Evolutionary conservation across 768 basidiomycete genomes (phyloP).

Genomic region (Tylopilus sp.): DNA sequence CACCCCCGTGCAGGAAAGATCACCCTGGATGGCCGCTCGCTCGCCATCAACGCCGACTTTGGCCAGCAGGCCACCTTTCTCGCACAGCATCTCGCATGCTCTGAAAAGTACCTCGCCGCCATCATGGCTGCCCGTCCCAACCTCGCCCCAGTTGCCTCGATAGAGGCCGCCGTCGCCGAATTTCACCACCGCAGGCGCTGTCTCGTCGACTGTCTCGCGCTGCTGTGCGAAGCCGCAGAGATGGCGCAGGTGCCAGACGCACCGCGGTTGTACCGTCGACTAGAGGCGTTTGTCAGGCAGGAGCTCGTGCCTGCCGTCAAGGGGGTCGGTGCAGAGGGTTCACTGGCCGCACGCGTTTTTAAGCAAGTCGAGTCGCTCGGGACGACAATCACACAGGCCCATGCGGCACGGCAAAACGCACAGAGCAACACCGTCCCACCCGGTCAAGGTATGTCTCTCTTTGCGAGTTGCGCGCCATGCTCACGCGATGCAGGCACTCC

Average conservation of each 20-base stretch:
- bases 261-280: conserved; percentile 46
- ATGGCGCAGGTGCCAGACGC: conserved; percentile 42
- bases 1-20: conserved; percentile 55
- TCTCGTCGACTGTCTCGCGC: conserved; percentile 66
- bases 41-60: conserved; percentile 77
- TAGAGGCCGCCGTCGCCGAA: conserved; percentile 64
- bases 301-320: conserved; percentile 48
- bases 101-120: conserved; percentile 74
- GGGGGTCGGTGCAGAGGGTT: conserved; percentile 35
- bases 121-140: conserved; percentile 67
- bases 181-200: conserved; percentile 69
- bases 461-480: not conserved
- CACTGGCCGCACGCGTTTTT: conserved; percentile 55
- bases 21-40: conserved; percentile 57
- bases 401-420: conserved; percentile 60
- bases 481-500: conserved; percentile 36
- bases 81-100: conserved; percentile 75
- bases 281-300: conserved; percentile 52
- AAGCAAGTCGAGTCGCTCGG: conserved; percentile 62
- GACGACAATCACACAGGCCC: conserved; percentile 48
- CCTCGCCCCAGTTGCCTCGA: conserved; percentile 47
- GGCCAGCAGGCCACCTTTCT: conserved; percentile 74
- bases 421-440: conserved; percentile 52
- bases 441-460: conserved; percentile 42
- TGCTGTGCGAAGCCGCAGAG: conserved; percentile 64